phyloP scores from a whole-genome alignment of 257 asterid genomes.

The Salvia rosmarinus region DNA sequence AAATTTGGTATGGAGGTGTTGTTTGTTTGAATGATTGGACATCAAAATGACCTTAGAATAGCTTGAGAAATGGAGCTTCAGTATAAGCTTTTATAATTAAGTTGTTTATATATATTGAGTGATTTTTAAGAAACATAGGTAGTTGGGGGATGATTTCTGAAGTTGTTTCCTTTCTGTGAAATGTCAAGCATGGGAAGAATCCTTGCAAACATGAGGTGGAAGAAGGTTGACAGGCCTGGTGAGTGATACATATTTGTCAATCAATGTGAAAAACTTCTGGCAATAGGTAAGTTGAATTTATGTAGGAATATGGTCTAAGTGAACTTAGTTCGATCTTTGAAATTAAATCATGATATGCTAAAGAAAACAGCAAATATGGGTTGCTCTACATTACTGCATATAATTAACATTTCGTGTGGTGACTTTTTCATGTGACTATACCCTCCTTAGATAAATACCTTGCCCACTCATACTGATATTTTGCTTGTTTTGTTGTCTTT shows the following conservation, averaged over 20 bases:
- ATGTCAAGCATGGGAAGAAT: neutral
- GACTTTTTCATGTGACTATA: neutral
- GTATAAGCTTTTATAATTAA: too few relatives aligned
- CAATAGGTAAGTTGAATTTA: neutral
- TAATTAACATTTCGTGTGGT: neutral
- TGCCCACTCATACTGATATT: neutral
- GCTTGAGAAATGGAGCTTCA: too few relatives aligned
- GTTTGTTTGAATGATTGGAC: neutral
- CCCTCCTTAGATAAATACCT: neutral
- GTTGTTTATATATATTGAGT: too few relatives aligned
- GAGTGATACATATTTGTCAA: neutral
- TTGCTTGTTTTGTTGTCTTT: neutral
- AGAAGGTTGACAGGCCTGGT: neutral
- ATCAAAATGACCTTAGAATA: too few relatives aligned
- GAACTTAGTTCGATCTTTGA: constrained; percentile 15
- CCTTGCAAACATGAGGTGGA: neutral
- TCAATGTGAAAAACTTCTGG: neutral
- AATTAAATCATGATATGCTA: neutral
- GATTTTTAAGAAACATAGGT: too few relatives aligned
- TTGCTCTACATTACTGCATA: neutral
- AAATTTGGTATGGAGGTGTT: neutral
- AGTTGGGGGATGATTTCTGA: neutral
- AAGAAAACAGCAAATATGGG: neutral
- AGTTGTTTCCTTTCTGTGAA: neutral
- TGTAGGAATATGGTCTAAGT: neutral